phyloP scores from a whole-genome alignment of 2,329 filamentous ascomycete genomes.

The Fusarium sp. region DNA sequence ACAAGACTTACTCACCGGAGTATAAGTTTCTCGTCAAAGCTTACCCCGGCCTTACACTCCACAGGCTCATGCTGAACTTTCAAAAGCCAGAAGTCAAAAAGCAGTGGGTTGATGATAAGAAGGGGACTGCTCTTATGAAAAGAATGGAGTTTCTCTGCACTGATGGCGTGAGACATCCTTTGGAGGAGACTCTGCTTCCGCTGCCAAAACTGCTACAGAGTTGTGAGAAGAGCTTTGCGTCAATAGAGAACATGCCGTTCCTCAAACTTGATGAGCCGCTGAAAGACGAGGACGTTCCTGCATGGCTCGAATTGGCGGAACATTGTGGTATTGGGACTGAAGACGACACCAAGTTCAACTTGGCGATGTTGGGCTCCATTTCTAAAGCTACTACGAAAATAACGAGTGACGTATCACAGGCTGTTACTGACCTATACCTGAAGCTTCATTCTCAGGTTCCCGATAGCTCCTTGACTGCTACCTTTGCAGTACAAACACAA shows the following conservation, averaged over 20 bases:
- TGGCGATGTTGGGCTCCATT: background rate
- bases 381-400: background rate
- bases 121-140: background rate
- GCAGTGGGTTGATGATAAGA: background rate
- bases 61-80: background rate
- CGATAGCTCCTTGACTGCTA: background rate
- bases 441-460: background rate
- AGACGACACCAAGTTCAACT: background rate
- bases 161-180: background rate
- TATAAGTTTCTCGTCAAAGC: background rate
- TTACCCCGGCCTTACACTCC: background rate
- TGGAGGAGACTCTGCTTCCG: background rate
- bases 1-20: background rate
- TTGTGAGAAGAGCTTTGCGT: background rate
- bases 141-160: background rate
- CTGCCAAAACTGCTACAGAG: background rate
- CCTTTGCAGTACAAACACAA: accelerated
- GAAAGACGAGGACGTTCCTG: background rate
- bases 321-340: background rate
- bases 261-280: background rate
- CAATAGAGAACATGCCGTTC: background rate
- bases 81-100: background rate
- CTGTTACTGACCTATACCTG: background rate
- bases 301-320: background rate
- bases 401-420: background rate